Base-by-base conservation (phyloP, 1,139 yeast genomes). In the Pichia sp. region DNA sequence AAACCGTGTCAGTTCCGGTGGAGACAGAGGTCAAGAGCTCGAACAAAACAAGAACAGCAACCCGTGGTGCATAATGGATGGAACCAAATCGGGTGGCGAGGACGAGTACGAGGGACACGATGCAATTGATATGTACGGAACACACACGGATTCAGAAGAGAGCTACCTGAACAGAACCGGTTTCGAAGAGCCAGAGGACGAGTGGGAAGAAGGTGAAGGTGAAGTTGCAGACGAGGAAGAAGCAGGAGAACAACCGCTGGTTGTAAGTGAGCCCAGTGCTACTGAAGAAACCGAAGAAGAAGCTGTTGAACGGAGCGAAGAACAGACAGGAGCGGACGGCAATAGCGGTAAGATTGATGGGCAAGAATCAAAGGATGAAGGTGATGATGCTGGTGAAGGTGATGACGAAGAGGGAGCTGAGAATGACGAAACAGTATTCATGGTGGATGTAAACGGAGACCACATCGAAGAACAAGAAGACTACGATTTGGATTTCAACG, bases 401-500 rank as follows among this genome's bases (percentile, higher is more conserved):
- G 49, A 29, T 27, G 42, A 7, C 14, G 36, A 46, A 41, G 46
- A 36, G 14, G 31, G 34, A 16, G 46, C 34, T 17, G 47, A 31
- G 9, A 16, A 20, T 24, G 46, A 41, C 8, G 54, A 46, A 30
- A 46, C 53, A 2, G 50, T 51, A n/a, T 51, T 51, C 30, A 34
- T 30, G 12, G 41, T 51, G 14, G 56, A 55, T 31, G 51, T 41
- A 20, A 45, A 50, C 6, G 59, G 51, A 7, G 42, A 53, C 10
- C 57, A 55, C n/a, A 16, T 47, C 27, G 54, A 44, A 20, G 45
- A 46, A 10, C 17, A 45, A 1, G 57, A 27, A 1, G 53, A 43
- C 9, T 51, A 55, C 24, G 54, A 50, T 14, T 20, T 55, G 24
- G 55, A 55, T 46, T 52, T 55, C 30, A 50, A 55, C 24, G 58